Evolutionary conservation across 1,284 basidiomycete species (phyloP).

Genomic region (Apiotrichum mycotoxinovorans): DNA sequence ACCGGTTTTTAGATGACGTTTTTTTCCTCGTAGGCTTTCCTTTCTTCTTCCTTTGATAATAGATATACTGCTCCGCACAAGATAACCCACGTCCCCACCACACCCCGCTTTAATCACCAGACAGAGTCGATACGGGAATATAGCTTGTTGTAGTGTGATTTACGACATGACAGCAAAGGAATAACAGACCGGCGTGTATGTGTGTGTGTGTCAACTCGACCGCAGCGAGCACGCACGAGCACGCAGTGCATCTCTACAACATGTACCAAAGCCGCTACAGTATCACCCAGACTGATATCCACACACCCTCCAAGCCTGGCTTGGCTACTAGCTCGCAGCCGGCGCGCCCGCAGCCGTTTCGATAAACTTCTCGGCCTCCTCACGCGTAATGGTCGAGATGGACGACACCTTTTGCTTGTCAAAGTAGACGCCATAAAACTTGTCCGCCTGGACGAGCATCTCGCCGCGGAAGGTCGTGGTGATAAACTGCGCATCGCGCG

Average conservation of each 20-base stretch:
- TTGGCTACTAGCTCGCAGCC: neutral
- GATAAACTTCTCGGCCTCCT: slow-evolving; percentile 45
- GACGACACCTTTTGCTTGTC: slow-evolving; percentile 86
- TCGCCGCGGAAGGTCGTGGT: slow-evolving; percentile 98
- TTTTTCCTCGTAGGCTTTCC: neutral
- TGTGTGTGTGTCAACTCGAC: too few species aligned
- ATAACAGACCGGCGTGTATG: too few species aligned
- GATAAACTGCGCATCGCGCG: slow-evolving; percentile 89
- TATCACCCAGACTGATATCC: neutral
- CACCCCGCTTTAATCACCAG: neutral
- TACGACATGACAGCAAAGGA: slow-evolving; percentile 1
- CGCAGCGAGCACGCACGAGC: neutral
- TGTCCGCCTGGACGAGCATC: slow-evolving; percentile 77
- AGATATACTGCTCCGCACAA: too few species aligned
- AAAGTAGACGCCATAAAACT: slow-evolving; percentile 99
- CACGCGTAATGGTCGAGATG: slow-evolving; percentile 43
- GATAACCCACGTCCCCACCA: too few species aligned
- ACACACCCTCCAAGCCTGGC: neutral
- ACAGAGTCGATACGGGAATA: neutral
- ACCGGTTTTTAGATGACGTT: too few species aligned
- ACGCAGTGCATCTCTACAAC: slow-evolving; percentile 5
- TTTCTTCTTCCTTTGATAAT: too few species aligned
- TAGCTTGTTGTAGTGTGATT: slow-evolving; percentile 3
- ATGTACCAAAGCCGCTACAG: neutral
- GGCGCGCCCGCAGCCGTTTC: slow-evolving; percentile 19